Evolutionary conservation across 2,329 filamentous ascomycete species (phyloP).

Genomic region (Rutstroemia sp.): DNA sequence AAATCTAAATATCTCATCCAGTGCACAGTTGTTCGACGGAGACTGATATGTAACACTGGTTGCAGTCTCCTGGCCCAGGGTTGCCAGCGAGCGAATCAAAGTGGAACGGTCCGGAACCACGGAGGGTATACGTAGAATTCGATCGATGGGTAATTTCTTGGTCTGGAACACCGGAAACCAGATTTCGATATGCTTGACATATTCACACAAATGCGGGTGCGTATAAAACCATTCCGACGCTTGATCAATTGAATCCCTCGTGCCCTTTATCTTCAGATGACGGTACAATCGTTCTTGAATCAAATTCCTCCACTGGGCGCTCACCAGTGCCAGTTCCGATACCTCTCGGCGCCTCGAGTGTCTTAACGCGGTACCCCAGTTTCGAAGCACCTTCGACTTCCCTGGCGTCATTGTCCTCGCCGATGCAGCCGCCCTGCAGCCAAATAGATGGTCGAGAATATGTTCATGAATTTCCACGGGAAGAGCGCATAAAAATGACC

Average conservation of each 20-base stretch:
- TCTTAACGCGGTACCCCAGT: constrained; percentile 57
- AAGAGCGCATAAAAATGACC: constrained; percentile 34
- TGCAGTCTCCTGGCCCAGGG: constrained; percentile 32
- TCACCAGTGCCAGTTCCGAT: constrained; percentile 57
- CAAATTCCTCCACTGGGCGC: constrained; percentile 54
- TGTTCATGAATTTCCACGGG: constrained; percentile 66
- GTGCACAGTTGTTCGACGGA: constrained; percentile 58
- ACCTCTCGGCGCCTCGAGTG: constrained; percentile 61
- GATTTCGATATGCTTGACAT: constrained; percentile 67
- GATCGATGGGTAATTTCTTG: constrained; percentile 23
- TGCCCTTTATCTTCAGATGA: constrained; percentile 70
- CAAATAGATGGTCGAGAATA: constrained; percentile 65
- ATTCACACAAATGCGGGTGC: constrained; percentile 50
- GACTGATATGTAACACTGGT: constrained; percentile 52
- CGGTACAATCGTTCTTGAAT: constrained; percentile 68
- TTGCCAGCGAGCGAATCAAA: constrained; percentile 26
- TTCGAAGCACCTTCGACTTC: constrained; percentile 42
- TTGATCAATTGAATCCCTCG: constrained; percentile 51
- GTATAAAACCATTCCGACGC: constrained; percentile 52
- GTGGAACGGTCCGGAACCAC: constrained; percentile 22
- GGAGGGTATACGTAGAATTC: constrained; percentile 21
- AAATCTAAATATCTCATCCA: constrained; percentile 63
- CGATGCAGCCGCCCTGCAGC: constrained; percentile 57
- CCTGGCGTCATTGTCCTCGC: constrained; percentile 48
- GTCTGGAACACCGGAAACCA: constrained; percentile 66